Base-by-base conservation (phyloP, 1,284 basidiomycete genomes). In the Puccinia triticina region DNA sequence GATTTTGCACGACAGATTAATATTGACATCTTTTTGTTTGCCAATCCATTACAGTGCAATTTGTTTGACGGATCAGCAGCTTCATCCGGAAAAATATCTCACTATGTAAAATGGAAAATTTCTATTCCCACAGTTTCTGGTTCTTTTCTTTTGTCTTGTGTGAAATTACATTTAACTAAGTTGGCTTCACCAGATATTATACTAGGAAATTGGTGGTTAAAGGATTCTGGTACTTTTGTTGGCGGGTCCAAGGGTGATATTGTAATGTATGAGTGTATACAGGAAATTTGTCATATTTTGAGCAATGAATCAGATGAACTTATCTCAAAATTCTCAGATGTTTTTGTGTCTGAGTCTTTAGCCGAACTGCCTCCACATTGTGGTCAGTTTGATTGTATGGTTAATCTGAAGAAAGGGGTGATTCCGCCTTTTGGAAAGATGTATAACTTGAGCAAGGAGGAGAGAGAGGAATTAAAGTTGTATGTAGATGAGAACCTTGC, bases 161-260 rank as follows among this genome's bases (percentile, higher is more conserved):
- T 59, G 29, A 4, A 11, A 8, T 14, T 71, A 14, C 57, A 71
- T 34, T 32, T 80, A 0, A 57, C 34, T 26, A 26, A 57, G 12
- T 5, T 80, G 4, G 66, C 32, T 26, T 37, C 53, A 8, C 16
- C 43, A 43, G 48, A 69, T 55, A 34, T 71, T 34, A 79, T 79
- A 4, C 37, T 79, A 29, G 77, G 77, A 11, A 21, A 48, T 26
- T 61, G 66, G 50, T 53, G n/a, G n/a, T n/a, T n/a, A n/a, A n/a
- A n/a, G n/a, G n/a, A n/a, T n/a, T n/a, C n/a, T n/a, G n/a, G n/a
- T 1, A 40, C 66, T 29, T 29, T 32, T 26, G 57, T 59, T n/a
- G 57, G 57, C 8, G 57, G 57, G 3, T 10, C 7, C 29, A 29
- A 29, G 10, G 29, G 10, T 59, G n/a, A 59, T 29, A 29, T 59